phyloP scores from a whole-genome alignment of 306 rosid genomes.

The Citrullus amarus region DNA sequence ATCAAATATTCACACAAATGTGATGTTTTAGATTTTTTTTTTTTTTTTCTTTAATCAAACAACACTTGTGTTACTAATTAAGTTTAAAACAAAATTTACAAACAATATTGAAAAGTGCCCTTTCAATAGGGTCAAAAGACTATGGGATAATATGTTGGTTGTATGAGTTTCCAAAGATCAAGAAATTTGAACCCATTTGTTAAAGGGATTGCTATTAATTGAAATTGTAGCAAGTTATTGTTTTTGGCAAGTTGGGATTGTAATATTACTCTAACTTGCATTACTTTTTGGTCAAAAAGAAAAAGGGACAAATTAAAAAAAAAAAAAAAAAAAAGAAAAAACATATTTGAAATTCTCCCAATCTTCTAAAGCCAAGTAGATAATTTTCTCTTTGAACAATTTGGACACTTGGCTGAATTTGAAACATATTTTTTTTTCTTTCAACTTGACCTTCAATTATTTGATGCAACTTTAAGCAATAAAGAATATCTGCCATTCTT shows the following conservation, averaged over 20 bases:
- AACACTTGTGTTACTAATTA: neutral
- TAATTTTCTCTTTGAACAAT: neutral
- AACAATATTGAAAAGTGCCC: neutral
- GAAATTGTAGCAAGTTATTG: neutral
- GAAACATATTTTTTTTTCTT: neutral
- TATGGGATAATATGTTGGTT: neutral
- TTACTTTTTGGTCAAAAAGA: slow-evolving; percentile 1
- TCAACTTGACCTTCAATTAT: slow-evolving; percentile 6
- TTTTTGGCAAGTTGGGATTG: neutral
- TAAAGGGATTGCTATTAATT: neutral
- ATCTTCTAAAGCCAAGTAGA: neutral
- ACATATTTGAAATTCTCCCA: neutral
- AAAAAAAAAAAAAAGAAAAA: neutral
- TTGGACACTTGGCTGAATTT: slow-evolving; percentile 3
- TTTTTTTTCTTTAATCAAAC: neutral
- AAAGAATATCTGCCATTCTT: neutral
- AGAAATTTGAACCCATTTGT: neutral
- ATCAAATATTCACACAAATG: neutral
- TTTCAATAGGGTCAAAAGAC: neutral
- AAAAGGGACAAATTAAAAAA: neutral
- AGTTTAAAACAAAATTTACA: neutral
- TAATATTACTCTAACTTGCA: neutral
- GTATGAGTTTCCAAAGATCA: neutral
- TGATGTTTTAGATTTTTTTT: neutral
- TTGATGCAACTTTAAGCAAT: neutral